phyloP scores from a whole-genome alignment of 2,329 filamentous ascomycete genomes.

The Epicoccum sorghinum region DNA sequence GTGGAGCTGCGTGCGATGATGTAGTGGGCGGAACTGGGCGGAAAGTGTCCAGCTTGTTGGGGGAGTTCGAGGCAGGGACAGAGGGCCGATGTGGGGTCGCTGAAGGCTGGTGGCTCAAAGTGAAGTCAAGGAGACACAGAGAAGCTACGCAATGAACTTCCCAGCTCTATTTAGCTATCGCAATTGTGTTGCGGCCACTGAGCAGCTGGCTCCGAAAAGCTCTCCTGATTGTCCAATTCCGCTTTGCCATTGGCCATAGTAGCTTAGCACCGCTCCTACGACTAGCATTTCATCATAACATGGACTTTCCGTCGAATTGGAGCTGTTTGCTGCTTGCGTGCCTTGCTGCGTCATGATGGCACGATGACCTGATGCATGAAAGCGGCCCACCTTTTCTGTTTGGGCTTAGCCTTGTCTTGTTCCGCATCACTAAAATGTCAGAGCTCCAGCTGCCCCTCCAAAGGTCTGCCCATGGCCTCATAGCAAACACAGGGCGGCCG shows the following conservation, averaged over 20 bases:
- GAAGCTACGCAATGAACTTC: conserved; percentile 7
- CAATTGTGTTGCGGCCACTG: conserved; percentile 10
- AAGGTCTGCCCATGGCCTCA: conserved; percentile 14
- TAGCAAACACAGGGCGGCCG: neutral
- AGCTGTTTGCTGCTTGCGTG: conserved; percentile 15
- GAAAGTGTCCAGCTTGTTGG: conserved; percentile 11
- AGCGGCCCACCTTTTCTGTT: neutral
- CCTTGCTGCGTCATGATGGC: conserved; percentile 17
- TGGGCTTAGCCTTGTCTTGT: neutral
- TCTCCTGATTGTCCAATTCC: conserved; percentile 21
- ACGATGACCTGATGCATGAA: conserved; percentile 15
- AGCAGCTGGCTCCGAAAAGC: conserved; percentile 9
- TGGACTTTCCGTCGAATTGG: conserved; percentile 24
- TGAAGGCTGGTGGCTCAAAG: conserved; percentile 1
- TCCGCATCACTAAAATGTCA: neutral
- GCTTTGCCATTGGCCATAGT: conserved; percentile 22
- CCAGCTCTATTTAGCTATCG: conserved; percentile 12
- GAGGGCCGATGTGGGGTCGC: conserved; percentile 1
- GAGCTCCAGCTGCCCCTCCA: conserved; percentile 3
- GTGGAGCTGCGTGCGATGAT: conserved; percentile 12
- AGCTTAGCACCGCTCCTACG: conserved; percentile 11
- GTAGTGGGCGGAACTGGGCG: conserved; percentile 11
- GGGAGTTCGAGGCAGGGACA: neutral
- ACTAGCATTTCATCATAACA: conserved; percentile 28
- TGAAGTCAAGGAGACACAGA: conserved; percentile 2